Evolutionary conservation across 495 filamentous ascomycete genomes (phyloP).

Genomic region (Penicillium verhagenii): DNA sequence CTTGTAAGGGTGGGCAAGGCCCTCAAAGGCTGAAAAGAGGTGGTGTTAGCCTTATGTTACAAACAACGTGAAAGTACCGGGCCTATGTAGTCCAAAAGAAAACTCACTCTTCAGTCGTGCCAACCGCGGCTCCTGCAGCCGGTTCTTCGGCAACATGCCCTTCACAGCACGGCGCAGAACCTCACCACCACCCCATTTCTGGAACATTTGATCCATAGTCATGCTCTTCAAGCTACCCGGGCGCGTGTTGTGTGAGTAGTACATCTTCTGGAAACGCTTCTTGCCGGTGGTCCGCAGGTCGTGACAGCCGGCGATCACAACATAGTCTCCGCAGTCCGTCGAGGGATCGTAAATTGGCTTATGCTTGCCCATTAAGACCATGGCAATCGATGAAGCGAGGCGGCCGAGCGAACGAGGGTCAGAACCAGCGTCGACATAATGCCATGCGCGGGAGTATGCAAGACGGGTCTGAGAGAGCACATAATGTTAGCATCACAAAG

Average conservation of each 20-base stretch:
- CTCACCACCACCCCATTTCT: constrained; percentile 92
- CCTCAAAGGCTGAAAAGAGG: constrained; percentile 72
- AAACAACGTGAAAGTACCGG: too few species aligned
- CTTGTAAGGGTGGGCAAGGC: constrained; percentile 86
- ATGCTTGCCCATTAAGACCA: constrained; percentile 96
- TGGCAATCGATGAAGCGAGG: constrained; percentile 85
- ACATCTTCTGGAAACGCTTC: constrained; percentile 90
- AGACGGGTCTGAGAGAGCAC: constrained; percentile 72
- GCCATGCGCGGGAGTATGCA: constrained; percentile 94
- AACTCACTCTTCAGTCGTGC: constrained; percentile 79
- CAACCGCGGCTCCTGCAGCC: constrained; percentile 79
- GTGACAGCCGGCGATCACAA: constrained; percentile 86
- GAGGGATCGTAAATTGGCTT: constrained; percentile 96
- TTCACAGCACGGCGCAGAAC: constrained; percentile 87
- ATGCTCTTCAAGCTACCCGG: constrained; percentile 84
- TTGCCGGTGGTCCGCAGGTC: constrained; percentile 85
- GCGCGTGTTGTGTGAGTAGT: constrained; percentile 89
- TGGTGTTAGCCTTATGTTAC: constrained; percentile 8
- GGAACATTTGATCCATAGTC: constrained; percentile 93
- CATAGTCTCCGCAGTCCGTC: constrained; percentile 98
- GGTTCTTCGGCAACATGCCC: constrained; percentile 98
- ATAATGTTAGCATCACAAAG: neutral
- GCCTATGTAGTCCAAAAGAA: too few species aligned
- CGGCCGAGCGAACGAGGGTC: constrained; percentile 66
- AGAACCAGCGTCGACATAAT: constrained; percentile 74